These are phyloP conservation scores for Lathyrus oleraceus DNA, from an alignment of 306 rosid species.

Conservation along the genomic window DNA sequence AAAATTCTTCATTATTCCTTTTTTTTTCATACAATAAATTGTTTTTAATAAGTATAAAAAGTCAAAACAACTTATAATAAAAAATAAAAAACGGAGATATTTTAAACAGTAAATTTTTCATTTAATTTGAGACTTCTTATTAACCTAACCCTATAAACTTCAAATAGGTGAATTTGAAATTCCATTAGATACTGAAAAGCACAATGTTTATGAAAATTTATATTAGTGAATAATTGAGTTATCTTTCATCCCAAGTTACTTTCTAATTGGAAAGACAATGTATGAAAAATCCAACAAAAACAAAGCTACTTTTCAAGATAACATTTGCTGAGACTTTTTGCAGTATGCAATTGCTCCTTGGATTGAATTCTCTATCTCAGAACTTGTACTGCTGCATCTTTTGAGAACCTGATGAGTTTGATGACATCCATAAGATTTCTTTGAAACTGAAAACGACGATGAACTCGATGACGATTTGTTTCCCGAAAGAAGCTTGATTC, in stretches of 20 bases:
- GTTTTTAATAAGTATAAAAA: no score
- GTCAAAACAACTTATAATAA: no score
- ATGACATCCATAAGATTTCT: constrained; percentile 47
- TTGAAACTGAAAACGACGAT: constrained; percentile 61
- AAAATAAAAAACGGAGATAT: no score
- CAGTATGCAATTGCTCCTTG: constrained; percentile 99
- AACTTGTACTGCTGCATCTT: constrained; percentile 74
- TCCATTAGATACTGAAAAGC: not conserved
- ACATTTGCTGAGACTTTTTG: constrained; percentile 75
- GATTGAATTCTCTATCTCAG: constrained; percentile 82
- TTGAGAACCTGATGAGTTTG: constrained; percentile 53
- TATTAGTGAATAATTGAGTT: constrained; percentile 34
- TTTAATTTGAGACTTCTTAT: no score
- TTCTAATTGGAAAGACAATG: constrained; percentile 37
- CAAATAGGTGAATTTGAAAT: not conserved
- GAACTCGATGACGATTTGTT: constrained; percentile 49
- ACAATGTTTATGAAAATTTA: constrained; percentile 37
- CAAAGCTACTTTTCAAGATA: constrained; percentile 24
- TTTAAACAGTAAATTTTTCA: no score
- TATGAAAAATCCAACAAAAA: constrained; percentile 19
- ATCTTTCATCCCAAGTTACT: constrained; percentile 36
- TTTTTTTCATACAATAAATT: no score
- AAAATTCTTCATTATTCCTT: no score
- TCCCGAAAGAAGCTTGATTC: constrained; percentile 61
- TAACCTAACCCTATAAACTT: not conserved